A percentile compares a stretch with the other conserved stretches of the same genome.
Conservation (phyloP, 2,329 filamentous ascomycete genomes). For the Hortaea werneckii region DNA sequence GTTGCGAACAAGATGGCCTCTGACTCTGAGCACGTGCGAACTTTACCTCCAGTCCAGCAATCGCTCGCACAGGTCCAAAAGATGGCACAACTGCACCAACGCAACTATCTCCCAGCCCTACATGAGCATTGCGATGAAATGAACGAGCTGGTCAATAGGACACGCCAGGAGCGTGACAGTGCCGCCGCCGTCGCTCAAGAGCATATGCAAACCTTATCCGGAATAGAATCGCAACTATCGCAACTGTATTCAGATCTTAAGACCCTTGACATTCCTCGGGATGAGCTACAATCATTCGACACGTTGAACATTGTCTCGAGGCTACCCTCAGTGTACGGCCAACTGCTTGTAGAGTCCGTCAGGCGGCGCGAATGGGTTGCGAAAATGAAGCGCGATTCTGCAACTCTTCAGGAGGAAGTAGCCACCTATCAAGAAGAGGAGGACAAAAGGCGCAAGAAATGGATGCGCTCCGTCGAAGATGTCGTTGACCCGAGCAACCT, state of each 20-base stretch:
- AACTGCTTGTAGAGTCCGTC: conserved; percentile 75
- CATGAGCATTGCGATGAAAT: conserved; percentile 48
- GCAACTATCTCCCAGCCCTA: conserved; percentile 52
- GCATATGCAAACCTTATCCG: conserved; percentile 74
- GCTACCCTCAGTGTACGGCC: conserved; percentile 81
- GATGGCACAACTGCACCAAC: conserved; percentile 53
- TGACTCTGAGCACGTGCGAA: conserved; percentile 69
- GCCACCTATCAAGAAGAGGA: conserved; percentile 88
- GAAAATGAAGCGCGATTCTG: conserved; percentile 79
- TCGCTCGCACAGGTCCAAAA: conserved; percentile 52
- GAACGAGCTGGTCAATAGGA: conserved; percentile 42
- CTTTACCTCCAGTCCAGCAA: conserved; percentile 57
- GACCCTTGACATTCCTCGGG: conserved; percentile 59
- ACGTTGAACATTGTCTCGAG: conserved; percentile 70
- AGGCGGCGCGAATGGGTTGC: conserved; percentile 83
- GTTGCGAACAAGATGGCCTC: conserved; percentile 77
- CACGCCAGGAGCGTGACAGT: conserved; percentile 54
- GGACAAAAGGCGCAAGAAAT: conserved; percentile 74
- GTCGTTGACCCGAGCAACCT: conserved; percentile 56
- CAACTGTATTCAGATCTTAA: conserved; percentile 63
- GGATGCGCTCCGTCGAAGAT: conserved; percentile 76
- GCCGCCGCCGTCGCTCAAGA: conserved; percentile 55
- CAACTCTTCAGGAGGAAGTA: conserved; percentile 84
- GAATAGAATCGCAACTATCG: conserved; percentile 65
- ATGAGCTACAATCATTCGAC: conserved; percentile 71